phyloP scores from a whole-genome alignment of 257 asterid species.

The Fraxinus cuspidata region DNA sequence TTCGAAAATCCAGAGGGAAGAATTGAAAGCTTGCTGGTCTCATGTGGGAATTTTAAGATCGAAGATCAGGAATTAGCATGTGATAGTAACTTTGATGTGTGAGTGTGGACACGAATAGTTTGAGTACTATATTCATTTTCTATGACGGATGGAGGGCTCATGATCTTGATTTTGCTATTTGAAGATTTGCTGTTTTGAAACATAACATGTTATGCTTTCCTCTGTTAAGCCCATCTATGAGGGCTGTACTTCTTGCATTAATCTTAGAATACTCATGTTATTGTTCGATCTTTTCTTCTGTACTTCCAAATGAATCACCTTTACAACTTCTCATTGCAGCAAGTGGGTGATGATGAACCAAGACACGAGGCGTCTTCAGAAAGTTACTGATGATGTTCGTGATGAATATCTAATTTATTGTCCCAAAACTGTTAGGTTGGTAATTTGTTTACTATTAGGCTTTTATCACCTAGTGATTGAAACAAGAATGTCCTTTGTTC shows the following conservation, averaged over 20 bases:
- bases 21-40: neutral
- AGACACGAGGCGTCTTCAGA: slow-evolving; percentile 90
- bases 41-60: neutral
- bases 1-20: neutral
- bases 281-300: neutral
- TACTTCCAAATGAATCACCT: neutral
- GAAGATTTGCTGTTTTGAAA: neutral
- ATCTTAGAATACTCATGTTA: slow-evolving; percentile 4
- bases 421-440: slow-evolving; percentile 76
- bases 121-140: neutral
- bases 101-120: neutral
- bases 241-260: neutral
- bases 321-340: slow-evolving; percentile 51
- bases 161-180: neutral
- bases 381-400: slow-evolving; percentile 90
- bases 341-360: slow-evolving; percentile 99
- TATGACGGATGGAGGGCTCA: neutral
- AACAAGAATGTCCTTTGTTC: neutral
- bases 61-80: neutral
- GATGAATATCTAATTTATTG: slow-evolving; percentile 68
- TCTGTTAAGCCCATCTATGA: slow-evolving; percentile 3
- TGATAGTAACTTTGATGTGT: neutral
- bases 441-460: slow-evolving; percentile 17
- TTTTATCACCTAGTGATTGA: slow-evolving; percentile 3
- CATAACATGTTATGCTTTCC: neutral